A percentile compares a stretch with the other conserved stretches of the same genome.
phyloP scores from a whole-genome alignment of 2,329 filamentous ascomycete species.

The Neofusicoccum ribis region DNA sequence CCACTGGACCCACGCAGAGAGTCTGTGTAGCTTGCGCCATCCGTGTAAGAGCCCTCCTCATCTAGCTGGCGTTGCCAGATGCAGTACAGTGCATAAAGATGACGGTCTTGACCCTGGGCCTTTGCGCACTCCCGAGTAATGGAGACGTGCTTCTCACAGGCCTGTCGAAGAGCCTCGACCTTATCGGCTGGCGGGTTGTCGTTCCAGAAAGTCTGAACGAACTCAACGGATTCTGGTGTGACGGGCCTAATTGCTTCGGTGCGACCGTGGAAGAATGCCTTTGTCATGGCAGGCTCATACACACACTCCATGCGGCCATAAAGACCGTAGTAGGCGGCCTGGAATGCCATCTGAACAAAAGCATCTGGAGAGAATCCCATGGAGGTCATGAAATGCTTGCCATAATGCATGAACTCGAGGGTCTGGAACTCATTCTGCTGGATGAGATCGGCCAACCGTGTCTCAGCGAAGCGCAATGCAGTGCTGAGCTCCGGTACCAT shows the following conservation, averaged over 20 bases:
- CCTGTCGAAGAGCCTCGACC: conserved; percentile 79
- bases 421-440: conserved; percentile 96
- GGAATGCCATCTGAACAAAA: conserved; percentile 98
- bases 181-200: conserved; percentile 82
- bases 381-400: conserved; percentile 96
- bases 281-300: conserved; percentile 98
- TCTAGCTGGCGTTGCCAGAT: conserved; percentile 91
- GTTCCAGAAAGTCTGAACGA: conserved; percentile 92
- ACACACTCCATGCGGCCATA: conserved; percentile 93
- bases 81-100: conserved; percentile 90
- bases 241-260: conserved; percentile 92
- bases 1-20: conserved; percentile 50
- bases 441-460: conserved; percentile 87
- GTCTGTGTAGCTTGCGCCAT: conserved; percentile 56
- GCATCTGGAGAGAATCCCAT: conserved; percentile 97
- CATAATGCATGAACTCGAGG: conserved; percentile 83
- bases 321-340: conserved; percentile 94
- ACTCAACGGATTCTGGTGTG: conserved; percentile 78
- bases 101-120: conserved; percentile 86
- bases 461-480: conserved; percentile 92
- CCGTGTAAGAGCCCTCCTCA: conserved; percentile 60
- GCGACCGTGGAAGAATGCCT: conserved; percentile 86
- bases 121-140: conserved; percentile 85
- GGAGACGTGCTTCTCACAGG: conserved; percentile 77
- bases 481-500: conserved; percentile 90